These are phyloP conservation scores for Sistotremastrum niveocremeum DNA, from an alignment of 768 basidiomycete species.

Conservation along the genomic window DNA sequence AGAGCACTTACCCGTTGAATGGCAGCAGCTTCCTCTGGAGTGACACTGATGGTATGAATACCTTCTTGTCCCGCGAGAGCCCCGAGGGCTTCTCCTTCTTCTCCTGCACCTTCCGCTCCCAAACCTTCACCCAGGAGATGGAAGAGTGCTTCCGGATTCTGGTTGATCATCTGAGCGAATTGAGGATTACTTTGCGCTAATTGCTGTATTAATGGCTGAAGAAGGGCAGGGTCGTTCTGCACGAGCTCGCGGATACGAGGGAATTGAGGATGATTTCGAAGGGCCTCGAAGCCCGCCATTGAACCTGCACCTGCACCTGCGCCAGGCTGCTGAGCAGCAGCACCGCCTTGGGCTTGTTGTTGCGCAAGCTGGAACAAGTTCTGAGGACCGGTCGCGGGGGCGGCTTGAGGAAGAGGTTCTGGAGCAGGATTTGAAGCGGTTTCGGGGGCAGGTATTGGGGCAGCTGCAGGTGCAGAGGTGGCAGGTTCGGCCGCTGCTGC, in stretches of 20 bases:
- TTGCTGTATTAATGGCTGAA: conserved; percentile 78
- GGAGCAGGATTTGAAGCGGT: conserved; percentile 23
- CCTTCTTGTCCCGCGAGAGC: conserved; percentile 28
- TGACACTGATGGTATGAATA: conserved; percentile 59
- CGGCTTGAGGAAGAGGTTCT: conserved; percentile 13
- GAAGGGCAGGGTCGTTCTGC: conserved; percentile 57
- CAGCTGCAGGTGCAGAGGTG: conserved; percentile 23
- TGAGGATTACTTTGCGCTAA: conserved; percentile 61
- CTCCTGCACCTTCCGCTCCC: conserved; percentile 22
- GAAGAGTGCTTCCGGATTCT: conserved; percentile 59
- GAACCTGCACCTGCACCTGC: conserved; percentile 23
- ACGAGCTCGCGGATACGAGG: conserved; percentile 62
- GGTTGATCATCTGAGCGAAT: conserved; percentile 51
- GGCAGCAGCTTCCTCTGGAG: conserved; percentile 76
- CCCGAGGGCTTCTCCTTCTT: conserved; percentile 29
- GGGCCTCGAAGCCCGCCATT: conserved; percentile 24
- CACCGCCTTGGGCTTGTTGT: conserved; percentile 20
- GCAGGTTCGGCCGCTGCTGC: conserved; percentile 30
- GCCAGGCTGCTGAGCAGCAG: conserved; percentile 19
- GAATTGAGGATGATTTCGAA: conserved; percentile 53
- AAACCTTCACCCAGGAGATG: conserved; percentile 40
- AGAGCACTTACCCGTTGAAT: conserved; percentile 64
- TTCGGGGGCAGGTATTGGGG: conserved; percentile 20
- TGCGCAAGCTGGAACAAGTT: conserved; percentile 66
- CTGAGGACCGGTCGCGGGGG: conserved; percentile 34